phyloP scores from a whole-genome alignment of 345 rosid species.

The Erodium maritimum region DNA sequence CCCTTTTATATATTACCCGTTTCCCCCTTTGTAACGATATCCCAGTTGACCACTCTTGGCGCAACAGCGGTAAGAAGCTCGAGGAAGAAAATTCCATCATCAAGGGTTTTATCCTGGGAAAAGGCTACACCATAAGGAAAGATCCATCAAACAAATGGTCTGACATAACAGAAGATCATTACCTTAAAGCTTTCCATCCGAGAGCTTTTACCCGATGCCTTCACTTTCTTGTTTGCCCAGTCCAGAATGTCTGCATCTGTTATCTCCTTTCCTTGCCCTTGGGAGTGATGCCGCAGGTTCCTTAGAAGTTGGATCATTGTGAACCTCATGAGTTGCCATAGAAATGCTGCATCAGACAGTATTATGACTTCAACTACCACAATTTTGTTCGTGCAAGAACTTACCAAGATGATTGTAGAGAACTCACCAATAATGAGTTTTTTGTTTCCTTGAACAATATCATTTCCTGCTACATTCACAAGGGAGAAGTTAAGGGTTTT shows the following conservation, averaged over 20 bases:
- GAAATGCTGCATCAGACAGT: slow-evolving; percentile 44
- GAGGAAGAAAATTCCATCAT: slow-evolving; percentile 73
- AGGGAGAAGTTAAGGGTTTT: slow-evolving; percentile 69
- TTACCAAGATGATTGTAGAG: too few relatives aligned
- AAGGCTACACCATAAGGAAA: slow-evolving; percentile 5
- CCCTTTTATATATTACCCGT: slow-evolving; percentile 41
- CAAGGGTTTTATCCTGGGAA: slow-evolving; percentile 79
- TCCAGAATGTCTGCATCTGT: slow-evolving; percentile 72
- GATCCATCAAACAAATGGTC: slow-evolving; percentile 2
- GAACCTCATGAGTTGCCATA: slow-evolving; percentile 98
- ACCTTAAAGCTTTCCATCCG: slow-evolving; percentile 93
- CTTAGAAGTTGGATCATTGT: slow-evolving; percentile 89
- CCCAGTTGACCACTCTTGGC: slow-evolving; percentile 93
- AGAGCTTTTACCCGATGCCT: slow-evolving; percentile 53
- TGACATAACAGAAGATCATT: slow-evolving; percentile 7
- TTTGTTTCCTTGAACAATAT: slow-evolving; percentile 86
- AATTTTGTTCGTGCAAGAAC: too few relatives aligned
- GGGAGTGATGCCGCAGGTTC: slow-evolving; percentile 78
- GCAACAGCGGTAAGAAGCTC: slow-evolving; percentile 56
- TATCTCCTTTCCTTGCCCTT: slow-evolving; percentile 93
- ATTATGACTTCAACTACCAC: too few relatives aligned
- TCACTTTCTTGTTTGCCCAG: slow-evolving; percentile 90
- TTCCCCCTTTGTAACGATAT: slow-evolving; percentile 74
- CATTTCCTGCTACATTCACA: slow-evolving; percentile 95
- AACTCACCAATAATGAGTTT: slow-evolving; percentile 60